A percentile compares a stretch with the other conserved stretches of the same genome.
Conservation (phyloP, 108 stramenopile species). For the Conticribra weissflogii region DNA sequence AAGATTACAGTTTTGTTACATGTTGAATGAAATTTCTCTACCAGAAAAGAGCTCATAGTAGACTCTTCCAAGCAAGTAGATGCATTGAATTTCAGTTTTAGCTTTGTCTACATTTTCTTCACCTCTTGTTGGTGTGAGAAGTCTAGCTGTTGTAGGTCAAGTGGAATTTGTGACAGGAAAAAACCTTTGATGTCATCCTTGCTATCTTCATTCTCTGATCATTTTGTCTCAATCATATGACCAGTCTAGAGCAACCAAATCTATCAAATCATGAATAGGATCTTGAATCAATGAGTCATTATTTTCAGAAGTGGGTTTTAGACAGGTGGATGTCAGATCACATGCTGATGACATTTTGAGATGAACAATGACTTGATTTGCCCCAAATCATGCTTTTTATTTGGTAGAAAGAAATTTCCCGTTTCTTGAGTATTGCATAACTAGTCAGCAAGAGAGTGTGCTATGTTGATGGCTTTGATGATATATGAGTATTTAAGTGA, state of each 20-base stretch:
- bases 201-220: no score
- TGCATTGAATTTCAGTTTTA: not conserved
- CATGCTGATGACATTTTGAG: not conserved
- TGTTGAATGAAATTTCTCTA: not conserved
- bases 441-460: not conserved
- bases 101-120: not conserved
- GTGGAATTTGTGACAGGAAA: not conserved
- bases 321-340: not conserved
- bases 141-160: no score
- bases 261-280: no score
- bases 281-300: no score
- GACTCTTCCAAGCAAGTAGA: conserved; percentile 3
- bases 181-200: no score
- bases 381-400: not conserved
- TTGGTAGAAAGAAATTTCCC: not conserved
- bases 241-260: no score
- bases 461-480: not conserved
- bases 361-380: not conserved
- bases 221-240: no score
- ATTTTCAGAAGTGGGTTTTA: not conserved
- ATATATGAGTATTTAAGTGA: not conserved
- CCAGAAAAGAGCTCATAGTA: conserved; percentile 10
- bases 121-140: no score
- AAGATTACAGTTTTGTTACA: no score
- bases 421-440: not conserved